Conservation (phyloP, 768 basidiomycete species). For the Holtermannia corniformis region DNA sequence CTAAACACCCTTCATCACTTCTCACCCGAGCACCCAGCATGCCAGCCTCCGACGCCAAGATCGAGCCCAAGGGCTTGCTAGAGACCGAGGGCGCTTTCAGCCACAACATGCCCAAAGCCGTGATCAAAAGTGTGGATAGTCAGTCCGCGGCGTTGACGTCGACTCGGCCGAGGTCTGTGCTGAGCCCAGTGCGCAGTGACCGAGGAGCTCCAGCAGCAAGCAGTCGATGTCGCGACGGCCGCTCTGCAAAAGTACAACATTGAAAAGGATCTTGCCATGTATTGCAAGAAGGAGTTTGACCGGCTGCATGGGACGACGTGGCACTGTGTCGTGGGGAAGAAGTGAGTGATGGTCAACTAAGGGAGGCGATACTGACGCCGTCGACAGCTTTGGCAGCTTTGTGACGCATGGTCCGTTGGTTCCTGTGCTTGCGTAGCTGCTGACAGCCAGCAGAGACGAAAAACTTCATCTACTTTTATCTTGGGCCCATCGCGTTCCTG, state of each 20-base stretch:
- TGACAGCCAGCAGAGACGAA: constrained; percentile 64
- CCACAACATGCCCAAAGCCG: too few species aligned
- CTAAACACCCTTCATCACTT: too few species aligned
- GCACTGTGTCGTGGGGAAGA: constrained; percentile 98
- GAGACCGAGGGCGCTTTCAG: too few species aligned
- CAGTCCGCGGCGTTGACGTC: constrained; percentile 10
- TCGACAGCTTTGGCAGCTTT: constrained; percentile 75
- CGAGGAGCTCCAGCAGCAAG: constrained; percentile 92
- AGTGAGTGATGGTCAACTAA: constrained; percentile 41
- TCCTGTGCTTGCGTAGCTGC: not conserved
- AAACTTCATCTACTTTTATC: constrained; percentile 98
- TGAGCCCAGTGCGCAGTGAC: too few species aligned
- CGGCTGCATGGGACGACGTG: constrained; percentile 83
- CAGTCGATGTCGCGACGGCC: constrained; percentile 72
- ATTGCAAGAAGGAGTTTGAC: constrained; percentile 98
- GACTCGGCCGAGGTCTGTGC: not conserved
- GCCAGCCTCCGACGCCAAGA: too few species aligned
- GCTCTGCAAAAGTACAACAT: constrained; percentile 85
- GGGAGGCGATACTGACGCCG: not conserved
- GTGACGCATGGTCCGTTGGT: constrained; percentile 77
- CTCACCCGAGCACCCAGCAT: too few species aligned
- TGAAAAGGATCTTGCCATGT: constrained; percentile 96
- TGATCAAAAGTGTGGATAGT: constrained; percentile 91
- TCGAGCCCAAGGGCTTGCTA: too few species aligned
- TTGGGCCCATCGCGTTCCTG: constrained; percentile 83